Evolutionary conservation across 139 green algal genomes (phyloP).

Genomic region (Nannochloris sp.): DNA sequence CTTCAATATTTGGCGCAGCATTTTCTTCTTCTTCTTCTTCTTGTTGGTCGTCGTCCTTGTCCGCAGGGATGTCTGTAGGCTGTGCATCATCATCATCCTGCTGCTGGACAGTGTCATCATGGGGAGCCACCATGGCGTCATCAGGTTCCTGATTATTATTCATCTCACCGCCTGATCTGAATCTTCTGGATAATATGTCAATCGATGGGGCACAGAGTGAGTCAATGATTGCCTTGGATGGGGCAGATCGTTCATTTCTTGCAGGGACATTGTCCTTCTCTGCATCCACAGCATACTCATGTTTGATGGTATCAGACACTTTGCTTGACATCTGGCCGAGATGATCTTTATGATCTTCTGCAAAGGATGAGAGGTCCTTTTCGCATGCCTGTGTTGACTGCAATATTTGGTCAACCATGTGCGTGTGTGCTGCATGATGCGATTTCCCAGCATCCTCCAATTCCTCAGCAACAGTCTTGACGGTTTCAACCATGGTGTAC

Average conservation of each 20-base stretch:
- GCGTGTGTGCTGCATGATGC: background rate
- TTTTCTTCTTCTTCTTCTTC: background rate
- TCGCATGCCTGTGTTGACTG: background rate
- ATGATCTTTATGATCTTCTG: no score
- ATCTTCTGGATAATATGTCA: conserved; percentile 17
- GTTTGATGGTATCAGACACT: background rate
- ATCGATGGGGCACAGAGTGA: conserved; percentile 17
- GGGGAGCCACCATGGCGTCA: background rate
- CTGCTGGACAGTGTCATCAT: conserved; percentile 2
- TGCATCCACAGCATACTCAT: conserved; percentile 14
- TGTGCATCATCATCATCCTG: no score
- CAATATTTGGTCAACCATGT: background rate
- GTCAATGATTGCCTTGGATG: background rate
- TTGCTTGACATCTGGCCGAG: no score
- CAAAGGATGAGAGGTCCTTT: background rate
- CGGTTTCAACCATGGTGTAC: background rate
- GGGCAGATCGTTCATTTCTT: conserved; percentile 10
- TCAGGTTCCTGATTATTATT: background rate
- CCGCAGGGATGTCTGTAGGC: background rate
- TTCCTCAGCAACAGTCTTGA: background rate
- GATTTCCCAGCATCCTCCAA: background rate
- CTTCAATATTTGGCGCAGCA: background rate
- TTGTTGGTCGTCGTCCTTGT: background rate
- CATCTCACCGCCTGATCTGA: conserved; percentile 6
- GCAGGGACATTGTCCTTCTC: conserved; percentile 20